Evolutionary conservation across 108 stramenopile species (phyloP), one percentile per base, ranked within the genome.

Genomic region (Cyclotella baltica): DNA sequence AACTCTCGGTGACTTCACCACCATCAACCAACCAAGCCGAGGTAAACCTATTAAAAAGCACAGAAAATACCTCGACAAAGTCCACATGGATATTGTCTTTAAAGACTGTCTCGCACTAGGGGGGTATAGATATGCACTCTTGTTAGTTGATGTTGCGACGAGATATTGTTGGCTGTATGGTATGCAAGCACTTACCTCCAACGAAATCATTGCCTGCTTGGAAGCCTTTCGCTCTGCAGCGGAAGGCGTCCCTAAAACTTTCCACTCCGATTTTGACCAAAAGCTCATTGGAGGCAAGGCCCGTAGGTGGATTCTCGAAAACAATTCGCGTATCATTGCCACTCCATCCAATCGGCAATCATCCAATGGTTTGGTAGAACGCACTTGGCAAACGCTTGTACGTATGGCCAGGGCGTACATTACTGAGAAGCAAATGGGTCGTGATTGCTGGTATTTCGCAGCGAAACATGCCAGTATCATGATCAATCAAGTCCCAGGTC

Each of bases 181-280:
- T 9, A 62, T 76, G 20, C 57, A 50, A 35, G 55, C 55, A 0
- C 57, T 76, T n/a, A 65, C 64, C 27, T 38, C 56, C 56, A 56
- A 33, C 25, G 66, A 56, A 0, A 67, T 76, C 16, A 59, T 76
- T 11, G 29, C 22, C 3, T 65, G 56, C 38, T 34, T 76, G 28
- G 2, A 20, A 9, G 3, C 27, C 2, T 76, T 76, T 31, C 40
- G 28, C 0, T 27, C 46, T 5, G 75, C 66, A 1, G 75, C 67
- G 0, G 75, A 66, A 0, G 22, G 47, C 1, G 36, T 76, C 0
- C 64, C 75, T 15, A 33, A 36, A 11, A 47, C 30, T 16, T 76
- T 67, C 46, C 75, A 65, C 33, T 30, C 66, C 15, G 75, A 76
- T 43, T 75, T 63, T 19, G 74, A 75, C n/a, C 51, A 65, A 25